phyloP scores from a whole-genome alignment of 192 early-diverging fungal genomes.

The Phlyctochytrium arcticum region DNA sequence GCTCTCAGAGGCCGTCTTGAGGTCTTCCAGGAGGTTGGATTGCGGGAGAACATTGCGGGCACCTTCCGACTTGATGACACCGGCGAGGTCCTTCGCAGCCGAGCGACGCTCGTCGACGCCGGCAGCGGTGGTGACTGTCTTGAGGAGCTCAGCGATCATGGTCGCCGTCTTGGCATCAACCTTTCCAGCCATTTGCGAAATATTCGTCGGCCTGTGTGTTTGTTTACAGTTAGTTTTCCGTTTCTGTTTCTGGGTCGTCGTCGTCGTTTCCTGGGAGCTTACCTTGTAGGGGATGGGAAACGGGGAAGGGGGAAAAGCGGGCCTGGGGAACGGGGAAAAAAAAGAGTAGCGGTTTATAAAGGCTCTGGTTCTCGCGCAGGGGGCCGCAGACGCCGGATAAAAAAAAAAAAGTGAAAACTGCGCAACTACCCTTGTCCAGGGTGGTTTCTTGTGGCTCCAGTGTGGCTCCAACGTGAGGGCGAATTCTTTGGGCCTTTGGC shows the following conservation, averaged over 20 bases:
- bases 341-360: background rate
- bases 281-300: background rate
- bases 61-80: constrained; percentile 55
- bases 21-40: constrained; percentile 53
- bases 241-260: background rate
- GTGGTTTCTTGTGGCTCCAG: too few relatives aligned
- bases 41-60: constrained; percentile 52
- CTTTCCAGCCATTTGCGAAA: constrained; percentile 11
- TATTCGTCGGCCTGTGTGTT: too few relatives aligned
- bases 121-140: constrained; percentile 26
- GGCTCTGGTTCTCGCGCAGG: too few relatives aligned
- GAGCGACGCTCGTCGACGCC: constrained; percentile 45
- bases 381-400: too few relatives aligned
- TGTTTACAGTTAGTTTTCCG: too few relatives aligned
- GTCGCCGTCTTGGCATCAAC: constrained; percentile 20
- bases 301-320: background rate
- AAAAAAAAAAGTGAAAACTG: constrained; percentile 1
- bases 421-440: too few relatives aligned
- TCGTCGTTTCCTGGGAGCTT: background rate
- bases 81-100: constrained; percentile 57
- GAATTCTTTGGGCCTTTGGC: too few relatives aligned
- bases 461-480: too few relatives aligned
- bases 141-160: constrained; percentile 24
- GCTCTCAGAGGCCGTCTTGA: constrained; percentile 58
- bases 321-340: constrained; percentile 1